phyloP scores from a whole-genome alignment of 345 rosid species.

The Xanthoceras sorbifolium region DNA sequence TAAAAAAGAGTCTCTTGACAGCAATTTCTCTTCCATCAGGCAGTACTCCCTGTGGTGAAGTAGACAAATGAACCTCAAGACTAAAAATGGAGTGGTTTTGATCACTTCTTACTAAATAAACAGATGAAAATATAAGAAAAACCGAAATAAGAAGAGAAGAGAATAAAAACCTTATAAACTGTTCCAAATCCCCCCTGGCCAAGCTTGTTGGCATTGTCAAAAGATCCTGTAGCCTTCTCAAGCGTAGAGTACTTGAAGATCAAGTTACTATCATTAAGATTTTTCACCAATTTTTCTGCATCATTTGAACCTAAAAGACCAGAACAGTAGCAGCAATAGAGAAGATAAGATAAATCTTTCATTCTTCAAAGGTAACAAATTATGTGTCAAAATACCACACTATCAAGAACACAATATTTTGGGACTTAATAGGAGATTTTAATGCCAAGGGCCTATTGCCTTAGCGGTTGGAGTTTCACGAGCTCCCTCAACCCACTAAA shows the following conservation, averaged over 20 bases:
- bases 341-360: background rate
- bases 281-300: constrained; percentile 63
- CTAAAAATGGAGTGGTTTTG: background rate
- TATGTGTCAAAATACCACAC: background rate
- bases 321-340: background rate
- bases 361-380: background rate
- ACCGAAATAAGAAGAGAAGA: background rate
- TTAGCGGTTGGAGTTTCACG: too few species aligned
- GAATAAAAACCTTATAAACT: constrained; percentile 71
- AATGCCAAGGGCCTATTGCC: too few species aligned
- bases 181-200: constrained; percentile 98
- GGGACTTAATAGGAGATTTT: too few species aligned
- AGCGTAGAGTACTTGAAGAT: constrained; percentile 89
- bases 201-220: constrained; percentile 67
- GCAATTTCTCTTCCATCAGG: constrained; percentile 91
- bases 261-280: constrained; percentile 76
- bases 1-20: constrained; percentile 86
- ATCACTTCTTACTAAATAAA: background rate
- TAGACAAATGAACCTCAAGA: background rate
- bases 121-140: background rate
- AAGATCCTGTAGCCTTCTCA: constrained; percentile 84
- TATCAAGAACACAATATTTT: too few species aligned
- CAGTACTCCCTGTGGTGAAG: constrained; percentile 63
- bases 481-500: too few species aligned
- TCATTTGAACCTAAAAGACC: constrained; percentile 61